A percentile compares a stretch with the other conserved stretches of the same genome.
phyloP scores from a whole-genome alignment of 2,329 filamentous ascomycete genomes.

The Fusarium compactum region DNA sequence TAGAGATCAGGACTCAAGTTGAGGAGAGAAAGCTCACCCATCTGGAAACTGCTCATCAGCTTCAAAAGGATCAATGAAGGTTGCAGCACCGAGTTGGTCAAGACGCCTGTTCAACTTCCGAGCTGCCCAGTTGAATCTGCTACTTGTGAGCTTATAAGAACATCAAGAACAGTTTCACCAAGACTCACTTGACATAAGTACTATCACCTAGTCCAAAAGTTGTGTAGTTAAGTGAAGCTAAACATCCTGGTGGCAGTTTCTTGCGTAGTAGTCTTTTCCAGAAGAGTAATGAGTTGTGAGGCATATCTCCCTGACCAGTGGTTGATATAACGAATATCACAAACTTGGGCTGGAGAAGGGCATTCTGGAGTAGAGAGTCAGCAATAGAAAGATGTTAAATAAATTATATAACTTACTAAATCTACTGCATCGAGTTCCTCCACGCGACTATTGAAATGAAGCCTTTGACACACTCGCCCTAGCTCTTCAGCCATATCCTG shows the following conservation, averaged over 20 bases:
- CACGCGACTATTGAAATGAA: conserved; percentile 82
- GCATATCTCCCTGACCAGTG: conserved; percentile 94
- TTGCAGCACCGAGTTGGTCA: conserved; percentile 81
- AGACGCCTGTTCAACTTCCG: conserved; percentile 89
- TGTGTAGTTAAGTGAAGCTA: conserved; percentile 78
- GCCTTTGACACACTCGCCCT: conserved; percentile 76
- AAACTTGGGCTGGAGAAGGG: conserved; percentile 64
- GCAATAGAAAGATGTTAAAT: background rate
- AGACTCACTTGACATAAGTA: conserved; percentile 85
- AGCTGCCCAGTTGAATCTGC: conserved; percentile 91
- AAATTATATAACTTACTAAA: conserved; percentile 68
- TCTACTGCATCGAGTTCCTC: conserved; percentile 82
- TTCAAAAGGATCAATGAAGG: conserved; percentile 83
- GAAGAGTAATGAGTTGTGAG: conserved; percentile 82
- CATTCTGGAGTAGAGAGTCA: conserved; percentile 56
- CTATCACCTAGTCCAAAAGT: conserved; percentile 95
- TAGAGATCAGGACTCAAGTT: background rate
- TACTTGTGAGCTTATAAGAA: background rate
- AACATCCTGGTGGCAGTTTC: conserved; percentile 77
- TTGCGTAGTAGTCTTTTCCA: conserved; percentile 88
- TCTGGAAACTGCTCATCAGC: conserved; percentile 95
- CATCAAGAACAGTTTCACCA: background rate
- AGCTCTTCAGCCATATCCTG: conserved; percentile 92
- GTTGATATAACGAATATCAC: conserved; percentile 89
- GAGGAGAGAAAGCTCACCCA: conserved; percentile 68